phyloP scores from a whole-genome alignment of 116 monocot genomes.

The Dioscorea cayenensis region DNA sequence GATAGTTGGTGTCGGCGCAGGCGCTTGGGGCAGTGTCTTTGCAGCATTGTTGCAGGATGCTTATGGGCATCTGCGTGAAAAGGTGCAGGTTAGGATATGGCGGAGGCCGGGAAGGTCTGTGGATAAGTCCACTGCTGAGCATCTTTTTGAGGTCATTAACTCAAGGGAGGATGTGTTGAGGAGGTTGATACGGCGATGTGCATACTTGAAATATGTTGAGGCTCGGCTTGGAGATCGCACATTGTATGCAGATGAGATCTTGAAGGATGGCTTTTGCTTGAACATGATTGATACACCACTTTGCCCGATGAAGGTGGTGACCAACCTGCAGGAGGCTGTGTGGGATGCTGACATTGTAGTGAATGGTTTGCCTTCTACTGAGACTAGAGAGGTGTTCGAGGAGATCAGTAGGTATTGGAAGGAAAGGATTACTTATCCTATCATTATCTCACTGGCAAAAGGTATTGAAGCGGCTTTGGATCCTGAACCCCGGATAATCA shows the following conservation, averaged over 20 bases:
- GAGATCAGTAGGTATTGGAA: slow-evolving; percentile 89
- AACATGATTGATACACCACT: slow-evolving; percentile 93
- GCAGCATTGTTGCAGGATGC: slow-evolving; percentile 71
- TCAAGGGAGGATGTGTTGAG: slow-evolving; percentile 80
- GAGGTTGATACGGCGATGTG: slow-evolving; percentile 73
- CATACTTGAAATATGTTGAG: slow-evolving; percentile 84
- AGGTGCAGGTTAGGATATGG: slow-evolving; percentile 76
- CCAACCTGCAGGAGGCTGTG: slow-evolving; percentile 88
- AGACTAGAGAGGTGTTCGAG: slow-evolving; percentile 74
- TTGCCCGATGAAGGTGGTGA: slow-evolving; percentile 84
- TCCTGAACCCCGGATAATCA: slow-evolving; percentile 68
- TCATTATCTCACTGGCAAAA: slow-evolving; percentile 75
- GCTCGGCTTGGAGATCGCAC: slow-evolving; percentile 74
- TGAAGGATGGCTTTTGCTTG: slow-evolving; percentile 82
- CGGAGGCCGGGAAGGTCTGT: slow-evolving; percentile 58
- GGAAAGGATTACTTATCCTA: slow-evolving; percentile 59
- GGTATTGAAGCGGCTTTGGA: slow-evolving; percentile 83
- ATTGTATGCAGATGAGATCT: slow-evolving; percentile 76
- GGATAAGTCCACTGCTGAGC: slow-evolving; percentile 65
- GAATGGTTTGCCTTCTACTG: slow-evolving; percentile 84
- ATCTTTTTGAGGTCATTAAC: slow-evolving; percentile 87
- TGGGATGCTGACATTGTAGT: slow-evolving; percentile 94
- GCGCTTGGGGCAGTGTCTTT: slow-evolving; percentile 92
- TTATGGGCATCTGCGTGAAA: slow-evolving; percentile 73
- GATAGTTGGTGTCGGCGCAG: slow-evolving; percentile 78